These are phyloP conservation scores for Ophiostoma populinum DNA, from an alignment of 2,329 filamentous ascomycete genomes.

Conservation along the genomic window DNA sequence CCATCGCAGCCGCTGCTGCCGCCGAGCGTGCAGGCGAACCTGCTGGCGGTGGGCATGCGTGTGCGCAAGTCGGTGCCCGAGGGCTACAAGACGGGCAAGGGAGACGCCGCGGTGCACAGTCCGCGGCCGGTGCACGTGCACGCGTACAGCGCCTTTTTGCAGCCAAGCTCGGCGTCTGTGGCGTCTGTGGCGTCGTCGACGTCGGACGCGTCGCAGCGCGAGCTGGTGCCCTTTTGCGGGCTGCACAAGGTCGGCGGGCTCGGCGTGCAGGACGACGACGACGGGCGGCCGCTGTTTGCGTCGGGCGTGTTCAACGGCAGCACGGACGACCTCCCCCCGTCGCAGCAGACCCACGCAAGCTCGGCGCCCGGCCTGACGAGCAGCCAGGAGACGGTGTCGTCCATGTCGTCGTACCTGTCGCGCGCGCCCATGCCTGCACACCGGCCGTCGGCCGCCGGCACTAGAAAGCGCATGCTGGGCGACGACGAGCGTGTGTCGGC, in stretches of 20 bases:
- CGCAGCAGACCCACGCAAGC: constrained; percentile 17
- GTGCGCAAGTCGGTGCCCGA: constrained; percentile 85
- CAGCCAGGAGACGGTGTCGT: constrained; percentile 36
- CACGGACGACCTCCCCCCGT: constrained; percentile 12
- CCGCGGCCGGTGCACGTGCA: too few species aligned
- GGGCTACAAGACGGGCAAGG: constrained; percentile 71
- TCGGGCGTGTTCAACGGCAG: constrained; percentile 4
- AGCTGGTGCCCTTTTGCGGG: constrained; percentile 67
- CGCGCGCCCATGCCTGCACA: too few species aligned
- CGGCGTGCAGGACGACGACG: constrained; percentile 35
- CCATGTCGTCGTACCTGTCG: constrained; percentile 12
- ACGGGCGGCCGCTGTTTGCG: constrained; percentile 9
- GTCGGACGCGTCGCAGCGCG: constrained; percentile 22
- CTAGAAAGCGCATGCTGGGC: constrained; percentile 27
- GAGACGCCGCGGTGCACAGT: too few species aligned
- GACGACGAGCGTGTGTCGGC: constrained; percentile 20
- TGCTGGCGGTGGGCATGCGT: constrained; percentile 88
- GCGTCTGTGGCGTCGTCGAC: background rate
- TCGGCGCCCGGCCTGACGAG: constrained; percentile 27
- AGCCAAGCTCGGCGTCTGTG: background rate
- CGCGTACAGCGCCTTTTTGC: background rate
- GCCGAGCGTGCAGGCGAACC: constrained; percentile 53
- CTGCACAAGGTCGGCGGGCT: constrained; percentile 59
- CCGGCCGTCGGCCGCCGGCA: constrained; percentile 5
- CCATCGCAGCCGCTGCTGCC: constrained; percentile 35